Percentiles rank a stretch among this genome's conserved stretches.
Evolutionary conservation across 768 basidiomycete species (phyloP).

Genomic region (Crucibulum laeve): DNA sequence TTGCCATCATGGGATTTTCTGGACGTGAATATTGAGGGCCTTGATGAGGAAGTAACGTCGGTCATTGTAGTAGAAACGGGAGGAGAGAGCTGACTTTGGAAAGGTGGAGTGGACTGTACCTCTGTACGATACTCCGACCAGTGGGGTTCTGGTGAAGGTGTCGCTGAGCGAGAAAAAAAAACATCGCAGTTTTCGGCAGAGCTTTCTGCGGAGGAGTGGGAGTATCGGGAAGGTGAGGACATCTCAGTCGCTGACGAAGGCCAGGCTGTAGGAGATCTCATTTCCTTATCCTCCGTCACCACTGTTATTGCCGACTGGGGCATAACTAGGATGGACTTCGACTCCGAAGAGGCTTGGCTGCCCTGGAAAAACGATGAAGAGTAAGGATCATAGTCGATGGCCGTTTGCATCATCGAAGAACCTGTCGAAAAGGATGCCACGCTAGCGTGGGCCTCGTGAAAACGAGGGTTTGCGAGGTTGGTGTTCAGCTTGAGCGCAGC

Average conservation of each 20-base stretch:
- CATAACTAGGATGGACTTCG: slow-evolving; percentile 31
- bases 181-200: slow-evolving; percentile 25
- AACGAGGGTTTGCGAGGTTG: slow-evolving; percentile 35
- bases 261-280: slow-evolving; percentile 49
- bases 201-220: slow-evolving; percentile 31
- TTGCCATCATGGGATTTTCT: slow-evolving; percentile 18
- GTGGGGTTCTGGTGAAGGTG: slow-evolving; percentile 23
- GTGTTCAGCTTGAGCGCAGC: slow-evolving; percentile 62
- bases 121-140: slow-evolving; percentile 28
- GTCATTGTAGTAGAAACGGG: slow-evolving; percentile 36
- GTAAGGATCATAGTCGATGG: slow-evolving; percentile 62
- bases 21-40: slow-evolving; percentile 21
- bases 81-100: slow-evolving; percentile 40
- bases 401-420: slow-evolving; percentile 72
- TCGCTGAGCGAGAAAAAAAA: slow-evolving; percentile 28
- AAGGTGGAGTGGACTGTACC: slow-evolving; percentile 27
- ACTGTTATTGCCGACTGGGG: slow-evolving; percentile 35
- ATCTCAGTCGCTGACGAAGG: slow-evolving; percentile 39
- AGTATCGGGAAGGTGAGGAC: slow-evolving; percentile 42
- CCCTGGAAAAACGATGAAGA: slow-evolving; percentile 53
- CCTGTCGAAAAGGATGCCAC: slow-evolving; percentile 42
- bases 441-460: slow-evolving; percentile 41
- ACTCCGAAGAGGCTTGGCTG: slow-evolving; percentile 37
- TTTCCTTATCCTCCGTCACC: slow-evolving; percentile 50
- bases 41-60: slow-evolving; percentile 35